phyloP scores from a whole-genome alignment of 2,329 filamentous ascomycete genomes.

The Stemphylium vesicarium region DNA sequence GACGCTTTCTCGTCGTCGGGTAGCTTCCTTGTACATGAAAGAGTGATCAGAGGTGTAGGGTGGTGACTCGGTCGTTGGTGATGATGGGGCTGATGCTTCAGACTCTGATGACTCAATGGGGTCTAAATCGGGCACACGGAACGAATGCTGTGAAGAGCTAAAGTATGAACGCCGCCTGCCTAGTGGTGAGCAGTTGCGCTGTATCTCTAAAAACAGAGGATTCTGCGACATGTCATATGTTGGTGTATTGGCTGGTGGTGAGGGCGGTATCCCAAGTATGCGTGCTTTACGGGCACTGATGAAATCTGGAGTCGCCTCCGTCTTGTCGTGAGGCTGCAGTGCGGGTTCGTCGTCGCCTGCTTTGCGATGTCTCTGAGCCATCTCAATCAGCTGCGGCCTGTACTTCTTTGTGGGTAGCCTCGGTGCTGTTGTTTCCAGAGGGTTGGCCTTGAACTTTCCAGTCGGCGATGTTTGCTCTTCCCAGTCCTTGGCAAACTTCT shows the following conservation, averaged over 20 bases:
- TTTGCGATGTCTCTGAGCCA: constrained; percentile 73
- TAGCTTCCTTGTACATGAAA: constrained; percentile 58
- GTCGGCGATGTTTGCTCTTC: constrained; percentile 28
- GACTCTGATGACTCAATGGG: constrained; percentile 68
- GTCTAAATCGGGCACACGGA: constrained; percentile 66
- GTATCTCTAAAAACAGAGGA: constrained; percentile 45
- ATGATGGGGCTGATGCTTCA: constrained; percentile 56
- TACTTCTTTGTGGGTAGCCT: constrained; percentile 60
- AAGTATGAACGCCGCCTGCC: constrained; percentile 43
- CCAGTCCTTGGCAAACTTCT: constrained; percentile 38
- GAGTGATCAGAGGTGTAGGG: constrained; percentile 58
- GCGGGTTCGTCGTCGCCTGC: constrained; percentile 69
- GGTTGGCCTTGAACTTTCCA: constrained; percentile 38
- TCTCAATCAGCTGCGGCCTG: constrained; percentile 81
- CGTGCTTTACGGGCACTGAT: constrained; percentile 34
- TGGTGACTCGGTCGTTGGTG: constrained; percentile 54
- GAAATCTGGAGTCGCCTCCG: constrained; percentile 67
- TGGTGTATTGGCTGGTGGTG: constrained; percentile 49
- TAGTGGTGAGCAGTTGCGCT: constrained; percentile 42
- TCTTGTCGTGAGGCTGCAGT: constrained; percentile 71
- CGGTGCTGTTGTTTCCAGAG: constrained; percentile 33
- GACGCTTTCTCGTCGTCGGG: constrained; percentile 67
- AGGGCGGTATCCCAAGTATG: constrained; percentile 59
- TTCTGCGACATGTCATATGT: constrained; percentile 39
- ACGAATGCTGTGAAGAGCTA: constrained; percentile 59